Conservation (phyloP, 805 yeast species). For the Starmerella lactis-condensi region DNA sequence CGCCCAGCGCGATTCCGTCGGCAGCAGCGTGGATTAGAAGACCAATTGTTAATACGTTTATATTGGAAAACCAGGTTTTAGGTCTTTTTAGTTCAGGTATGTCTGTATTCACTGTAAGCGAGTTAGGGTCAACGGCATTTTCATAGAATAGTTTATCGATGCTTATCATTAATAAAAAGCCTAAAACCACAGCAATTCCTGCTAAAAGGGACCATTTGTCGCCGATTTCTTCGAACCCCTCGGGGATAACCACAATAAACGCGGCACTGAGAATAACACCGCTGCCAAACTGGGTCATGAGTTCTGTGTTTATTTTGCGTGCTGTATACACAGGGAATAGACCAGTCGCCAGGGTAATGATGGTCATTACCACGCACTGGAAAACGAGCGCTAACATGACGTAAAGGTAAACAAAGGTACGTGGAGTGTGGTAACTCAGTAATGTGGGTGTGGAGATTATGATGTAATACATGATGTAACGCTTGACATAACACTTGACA, state of each 20-base stretch:
- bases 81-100: conserved; percentile 1
- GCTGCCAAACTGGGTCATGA: conserved; percentile 34
- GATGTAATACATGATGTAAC: too few species aligned
- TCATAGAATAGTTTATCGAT: conserved; percentile 27
- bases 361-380: conserved; percentile 14
- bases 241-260: conserved; percentile 43
- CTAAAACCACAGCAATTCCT: conserved; percentile 27
- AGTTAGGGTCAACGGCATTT: conserved; percentile 1
- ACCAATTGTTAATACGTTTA: conserved; percentile 38
- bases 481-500: too few species aligned
- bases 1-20: conserved; percentile 58
- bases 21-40: conserved; percentile 47
- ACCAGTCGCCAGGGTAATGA: conserved; percentile 16
- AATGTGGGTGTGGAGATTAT: too few species aligned
- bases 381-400: conserved; percentile 12
- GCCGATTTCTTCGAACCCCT: conserved; percentile 33
- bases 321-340: conserved; percentile 13
- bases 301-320: conserved; percentile 3
- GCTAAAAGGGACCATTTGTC: conserved; percentile 15
- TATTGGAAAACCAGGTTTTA: conserved; percentile 10
- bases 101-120: not conserved
- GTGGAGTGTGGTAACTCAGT: too few species aligned
- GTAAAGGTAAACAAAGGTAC: not conserved
- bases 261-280: conserved; percentile 48
- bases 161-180: conserved; percentile 36